These are phyloP conservation scores for Cyclocybe aegerita DNA, from an alignment of 768 basidiomycete species.

Conservation along the genomic window DNA sequence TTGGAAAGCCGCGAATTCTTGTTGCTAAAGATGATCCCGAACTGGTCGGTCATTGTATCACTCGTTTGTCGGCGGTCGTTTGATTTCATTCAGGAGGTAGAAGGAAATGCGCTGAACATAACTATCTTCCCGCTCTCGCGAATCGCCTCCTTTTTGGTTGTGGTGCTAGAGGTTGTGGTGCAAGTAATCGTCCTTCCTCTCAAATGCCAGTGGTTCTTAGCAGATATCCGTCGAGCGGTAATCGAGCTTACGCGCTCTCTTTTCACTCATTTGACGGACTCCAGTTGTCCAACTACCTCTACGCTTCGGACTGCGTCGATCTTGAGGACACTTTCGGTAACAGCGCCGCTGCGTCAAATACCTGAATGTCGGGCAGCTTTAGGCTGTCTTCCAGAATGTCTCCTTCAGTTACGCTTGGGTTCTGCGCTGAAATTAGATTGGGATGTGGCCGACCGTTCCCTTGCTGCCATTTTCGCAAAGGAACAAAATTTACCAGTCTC, in stretches of 20 bases:
- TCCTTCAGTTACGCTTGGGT: constrained; percentile 45
- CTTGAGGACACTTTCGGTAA: constrained; percentile 36
- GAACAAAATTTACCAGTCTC: constrained; percentile 19
- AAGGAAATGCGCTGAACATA: constrained; percentile 31
- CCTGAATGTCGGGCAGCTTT: constrained; percentile 32
- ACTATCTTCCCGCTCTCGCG: constrained; percentile 37
- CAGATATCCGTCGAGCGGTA: constrained; percentile 43
- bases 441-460: constrained; percentile 30
- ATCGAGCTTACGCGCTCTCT: constrained; percentile 37
- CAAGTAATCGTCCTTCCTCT: constrained; percentile 41
- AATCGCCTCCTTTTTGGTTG: constrained; percentile 45
- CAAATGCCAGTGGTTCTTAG: constrained; percentile 47
- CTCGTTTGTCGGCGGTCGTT: neutral
- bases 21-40: constrained; percentile 29
- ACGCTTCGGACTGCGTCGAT: constrained; percentile 29
- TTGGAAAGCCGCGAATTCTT: constrained; percentile 34
- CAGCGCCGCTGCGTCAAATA: constrained; percentile 23
- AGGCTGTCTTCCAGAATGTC: constrained; percentile 31
- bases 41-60: constrained; percentile 23
- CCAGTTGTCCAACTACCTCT: constrained; percentile 13
- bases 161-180: constrained; percentile 43
- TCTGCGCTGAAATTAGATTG: constrained; percentile 39
- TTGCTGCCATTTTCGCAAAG: constrained; percentile 21
- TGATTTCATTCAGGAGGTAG: constrained; percentile 27
- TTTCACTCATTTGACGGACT: constrained; percentile 31